Evolutionary conservation across 1,139 yeast species (phyloP).

Genomic region (Lodderomyces metapsilosis): DNA sequence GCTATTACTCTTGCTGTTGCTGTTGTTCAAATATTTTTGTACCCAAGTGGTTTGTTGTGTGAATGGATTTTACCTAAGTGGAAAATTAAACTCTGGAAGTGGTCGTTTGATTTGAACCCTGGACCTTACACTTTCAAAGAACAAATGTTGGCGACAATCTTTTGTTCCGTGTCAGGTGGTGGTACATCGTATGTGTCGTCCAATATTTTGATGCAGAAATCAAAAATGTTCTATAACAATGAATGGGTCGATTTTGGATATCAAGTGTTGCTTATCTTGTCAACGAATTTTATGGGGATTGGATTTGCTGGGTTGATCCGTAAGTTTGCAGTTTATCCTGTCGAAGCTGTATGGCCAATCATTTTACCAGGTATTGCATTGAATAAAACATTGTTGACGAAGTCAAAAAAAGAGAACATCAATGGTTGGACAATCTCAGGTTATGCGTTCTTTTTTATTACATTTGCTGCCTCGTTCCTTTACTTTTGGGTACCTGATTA

Average conservation of each 20-base stretch:
- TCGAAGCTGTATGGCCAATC: constrained; percentile 57
- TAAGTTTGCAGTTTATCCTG: constrained; percentile 56
- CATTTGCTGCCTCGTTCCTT: constrained; percentile 31
- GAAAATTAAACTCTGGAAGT: constrained; percentile 13
- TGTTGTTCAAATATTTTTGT: constrained; percentile 26
- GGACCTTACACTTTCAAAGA: constrained; percentile 31
- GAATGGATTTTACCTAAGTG: constrained; percentile 24
- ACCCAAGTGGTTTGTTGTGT: too few relatives aligned
- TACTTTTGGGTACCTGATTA: too few relatives aligned
- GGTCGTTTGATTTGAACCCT: constrained; percentile 20
- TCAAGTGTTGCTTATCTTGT: constrained; percentile 44
- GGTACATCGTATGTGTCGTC: constrained; percentile 28
- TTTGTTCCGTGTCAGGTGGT: constrained; percentile 31
- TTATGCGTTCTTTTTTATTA: constrained; percentile 29
- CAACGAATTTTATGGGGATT: constrained; percentile 61
- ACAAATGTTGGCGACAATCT: constrained; percentile 26
- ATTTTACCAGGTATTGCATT: constrained; percentile 56
- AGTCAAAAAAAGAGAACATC: constrained; percentile 43
- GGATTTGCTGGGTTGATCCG: constrained; percentile 65
- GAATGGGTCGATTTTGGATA: constrained; percentile 51
- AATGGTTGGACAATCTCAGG: too few relatives aligned
- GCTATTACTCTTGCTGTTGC: constrained; percentile 42
- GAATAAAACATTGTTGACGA: too few relatives aligned
- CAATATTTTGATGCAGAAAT: too few relatives aligned
- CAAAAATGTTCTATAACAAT: constrained; percentile 36